Evolutionary conservation across 2,329 filamentous ascomycete genomes (phyloP), one percentile per base, ranked within the genome.

Genomic region (Hirsutella thompsonii): DNA sequence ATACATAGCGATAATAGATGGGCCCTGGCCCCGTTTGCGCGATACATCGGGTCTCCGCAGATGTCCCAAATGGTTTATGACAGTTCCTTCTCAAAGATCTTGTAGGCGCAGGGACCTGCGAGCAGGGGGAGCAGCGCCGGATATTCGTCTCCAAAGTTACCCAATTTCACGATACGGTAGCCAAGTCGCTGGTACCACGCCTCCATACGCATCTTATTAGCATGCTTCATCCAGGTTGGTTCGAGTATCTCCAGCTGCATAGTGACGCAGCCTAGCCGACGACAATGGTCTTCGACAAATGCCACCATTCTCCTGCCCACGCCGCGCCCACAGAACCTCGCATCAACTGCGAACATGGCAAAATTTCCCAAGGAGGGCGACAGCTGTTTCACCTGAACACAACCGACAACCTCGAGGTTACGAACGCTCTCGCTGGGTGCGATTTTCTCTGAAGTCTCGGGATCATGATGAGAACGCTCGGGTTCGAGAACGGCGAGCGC

Each of bases 241-340:
- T 54, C 43, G 5, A 59, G 45, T 13, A 59, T 36, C 34, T 59
- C 55, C 0, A 58, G 45, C 14, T 54, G 55, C 50, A 58, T 55
- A 1, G 40, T 42, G 9, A 45, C 49, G 38, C 55, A 58, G 5
- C 56, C 55, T 2, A 46, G 39, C 2, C 46, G 23, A 13, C 51
- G 47, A 9, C 53, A 55, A 20, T 55, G 47, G 0, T 49, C 41
- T 38, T 59, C 55, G 8, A 53, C 55, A 32, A 57, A 59, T 10
- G 34, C n/a, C 0, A 49, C 46, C 20, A 59, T 14, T 21, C 49
- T 40, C 3, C 49, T 48, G 5, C 55, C 56, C 2, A 51, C 10
- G 1, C 56, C 56, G 8, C 36, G 34, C 0, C 56, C 55, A 11
- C 48, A 53, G 16, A 53, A 34, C 6, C 40, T 37, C 0, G 36